Conservation (phyloP, 2,329 filamentous ascomycete genomes). For the Waltergamsia citrina region DNA sequence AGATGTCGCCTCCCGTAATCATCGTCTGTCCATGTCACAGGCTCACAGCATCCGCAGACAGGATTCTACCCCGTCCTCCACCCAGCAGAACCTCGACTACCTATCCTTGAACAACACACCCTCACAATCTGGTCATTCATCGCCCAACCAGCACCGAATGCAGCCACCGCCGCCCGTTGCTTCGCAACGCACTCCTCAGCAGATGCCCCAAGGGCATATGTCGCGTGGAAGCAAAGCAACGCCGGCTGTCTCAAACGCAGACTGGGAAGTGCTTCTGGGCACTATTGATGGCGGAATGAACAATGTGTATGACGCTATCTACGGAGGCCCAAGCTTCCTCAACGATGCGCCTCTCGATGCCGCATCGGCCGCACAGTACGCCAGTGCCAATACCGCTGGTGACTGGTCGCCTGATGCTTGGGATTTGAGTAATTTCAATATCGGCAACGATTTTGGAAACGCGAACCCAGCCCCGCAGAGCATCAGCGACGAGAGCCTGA, state of each 20-base stretch:
- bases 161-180: slow-evolving; percentile 14
- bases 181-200: slow-evolving; percentile 14
- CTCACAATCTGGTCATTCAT: slow-evolving; percentile 38
- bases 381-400: background rate
- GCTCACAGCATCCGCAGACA: too few relatives aligned
- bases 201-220: slow-evolving; percentile 2
- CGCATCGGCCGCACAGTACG: background rate
- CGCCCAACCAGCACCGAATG: slow-evolving; percentile 31
- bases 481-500: slow-evolving; percentile 48
- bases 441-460: slow-evolving; percentile 34
- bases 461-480: slow-evolving; percentile 35
- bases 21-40: background rate
- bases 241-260: slow-evolving; percentile 46
- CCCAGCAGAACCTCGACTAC: slow-evolving; percentile 45
- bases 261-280: slow-evolving; percentile 77
- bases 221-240: slow-evolving; percentile 1
- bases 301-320: slow-evolving; percentile 80
- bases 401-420: slow-evolving; percentile 50
- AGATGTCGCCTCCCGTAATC: slow-evolving; percentile 12
- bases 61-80: slow-evolving; percentile 18
- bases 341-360: slow-evolving; percentile 22
- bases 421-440: slow-evolving; percentile 41
- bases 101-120: slow-evolving; percentile 39
- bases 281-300: slow-evolving; percentile 70
- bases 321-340: slow-evolving; percentile 49